A percentile compares a stretch with the other conserved stretches of the same genome.
These are phyloP conservation scores for Linnemannia hyalina DNA, from an alignment of 192 early-diverging fungal species.

Conservation along the genomic window DNA sequence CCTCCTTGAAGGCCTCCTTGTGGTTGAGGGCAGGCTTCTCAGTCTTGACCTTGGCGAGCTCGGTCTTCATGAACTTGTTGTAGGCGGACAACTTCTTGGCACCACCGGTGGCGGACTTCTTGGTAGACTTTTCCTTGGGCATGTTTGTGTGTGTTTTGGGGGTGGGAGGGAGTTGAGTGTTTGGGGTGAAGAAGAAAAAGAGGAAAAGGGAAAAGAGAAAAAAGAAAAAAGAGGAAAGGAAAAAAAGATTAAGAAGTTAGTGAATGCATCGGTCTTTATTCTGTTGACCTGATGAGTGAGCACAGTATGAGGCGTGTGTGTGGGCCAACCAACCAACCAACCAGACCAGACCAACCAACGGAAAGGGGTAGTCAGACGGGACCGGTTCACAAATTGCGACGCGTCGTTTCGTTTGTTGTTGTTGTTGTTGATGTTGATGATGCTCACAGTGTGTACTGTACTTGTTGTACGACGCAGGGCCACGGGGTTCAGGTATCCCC, in stretches of 20 bases:
- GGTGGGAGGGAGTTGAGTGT: background rate
- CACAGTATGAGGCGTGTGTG: background rate
- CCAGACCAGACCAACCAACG: background rate
- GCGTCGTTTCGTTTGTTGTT: background rate
- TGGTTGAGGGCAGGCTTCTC: conserved; percentile 70
- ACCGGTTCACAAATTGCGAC: background rate
- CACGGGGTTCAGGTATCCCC: too few relatives aligned
- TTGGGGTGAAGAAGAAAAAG: conserved; percentile 7
- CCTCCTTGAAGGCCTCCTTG: conserved; percentile 78
- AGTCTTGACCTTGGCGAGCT: conserved; percentile 76
- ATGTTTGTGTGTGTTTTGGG: conserved; percentile 45
- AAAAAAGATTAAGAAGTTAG: conserved; percentile 37
- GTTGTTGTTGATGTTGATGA: too few relatives aligned
- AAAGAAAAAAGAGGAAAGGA: conserved; percentile 15
- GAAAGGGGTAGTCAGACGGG: background rate
- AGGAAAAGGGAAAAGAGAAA: conserved; percentile 14
- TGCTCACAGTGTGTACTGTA: background rate
- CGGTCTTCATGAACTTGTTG: conserved; percentile 80
- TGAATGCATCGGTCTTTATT: conserved; percentile 28
- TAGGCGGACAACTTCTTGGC: conserved; percentile 68
- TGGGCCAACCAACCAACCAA: background rate
- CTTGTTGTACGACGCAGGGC: background rate
- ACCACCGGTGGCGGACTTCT: conserved; percentile 51
- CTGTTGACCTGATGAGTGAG: background rate
- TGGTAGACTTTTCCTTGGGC: conserved; percentile 66